Evolutionary conservation across 2,329 filamentous ascomycete genomes (phyloP).

Genomic region (Saccharata proteae): DNA sequence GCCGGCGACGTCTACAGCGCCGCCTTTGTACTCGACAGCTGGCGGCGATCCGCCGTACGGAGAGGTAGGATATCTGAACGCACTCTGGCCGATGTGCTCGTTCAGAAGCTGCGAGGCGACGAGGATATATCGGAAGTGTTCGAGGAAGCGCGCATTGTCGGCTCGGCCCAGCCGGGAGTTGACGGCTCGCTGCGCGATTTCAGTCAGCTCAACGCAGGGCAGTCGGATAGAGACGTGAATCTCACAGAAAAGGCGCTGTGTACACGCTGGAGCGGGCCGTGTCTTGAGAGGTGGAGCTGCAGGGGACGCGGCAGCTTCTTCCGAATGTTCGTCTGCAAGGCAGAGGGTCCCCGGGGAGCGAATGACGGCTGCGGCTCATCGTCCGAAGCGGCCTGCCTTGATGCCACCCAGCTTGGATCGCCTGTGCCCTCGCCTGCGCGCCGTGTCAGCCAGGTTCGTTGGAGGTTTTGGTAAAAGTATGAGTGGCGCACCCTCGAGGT

Average conservation of each 20-base stretch:
- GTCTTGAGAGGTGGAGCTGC: conserved; percentile 21
- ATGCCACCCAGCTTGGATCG: conserved; percentile 9
- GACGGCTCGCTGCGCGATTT: conserved; percentile 48
- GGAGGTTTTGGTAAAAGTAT: background rate
- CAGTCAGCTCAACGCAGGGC: conserved; percentile 4
- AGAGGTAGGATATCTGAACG: conserved; percentile 22
- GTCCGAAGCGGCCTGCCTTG: conserved; percentile 2
- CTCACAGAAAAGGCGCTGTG: conserved; percentile 27
- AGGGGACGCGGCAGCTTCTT: conserved; percentile 38
- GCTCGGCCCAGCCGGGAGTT: conserved; percentile 61
- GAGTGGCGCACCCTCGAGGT: conserved; percentile 62
- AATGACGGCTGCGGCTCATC: conserved; percentile 23
- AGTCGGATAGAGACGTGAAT: conserved; percentile 5
- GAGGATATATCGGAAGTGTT: conserved; percentile 87
- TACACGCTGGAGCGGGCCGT: conserved; percentile 25
- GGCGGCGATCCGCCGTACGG: conserved; percentile 16
- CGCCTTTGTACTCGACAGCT: conserved; percentile 25
- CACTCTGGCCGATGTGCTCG: conserved; percentile 41
- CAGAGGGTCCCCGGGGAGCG: conserved; percentile 38
- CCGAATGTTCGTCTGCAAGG: conserved; percentile 35
- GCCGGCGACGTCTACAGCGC: conserved; percentile 47
- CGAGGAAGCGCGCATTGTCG: conserved; percentile 76
- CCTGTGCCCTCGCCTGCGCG: conserved; percentile 22
- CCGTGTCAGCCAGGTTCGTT: conserved; percentile 13
- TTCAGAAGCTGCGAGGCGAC: conserved; percentile 82